These are phyloP conservation scores for Trametes polyzona DNA, from an alignment of 1,284 basidiomycete species.

Conservation along the genomic window DNA sequence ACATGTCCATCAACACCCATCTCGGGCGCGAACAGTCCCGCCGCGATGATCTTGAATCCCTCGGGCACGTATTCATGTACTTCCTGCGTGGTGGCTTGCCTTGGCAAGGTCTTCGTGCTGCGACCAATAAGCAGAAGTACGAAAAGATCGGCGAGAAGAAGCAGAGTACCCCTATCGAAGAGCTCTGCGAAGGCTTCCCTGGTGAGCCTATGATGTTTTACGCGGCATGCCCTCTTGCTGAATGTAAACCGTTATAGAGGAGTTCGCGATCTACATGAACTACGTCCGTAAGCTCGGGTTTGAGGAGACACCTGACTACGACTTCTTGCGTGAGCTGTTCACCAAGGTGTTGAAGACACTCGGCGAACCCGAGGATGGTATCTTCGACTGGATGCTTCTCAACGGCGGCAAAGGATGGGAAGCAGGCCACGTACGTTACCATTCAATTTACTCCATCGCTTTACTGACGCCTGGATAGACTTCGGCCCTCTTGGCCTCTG, in stretches of 20 bases:
- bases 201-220: conserved; percentile 53
- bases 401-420: conserved; percentile 91
- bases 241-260: conserved; percentile 62
- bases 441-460: background rate
- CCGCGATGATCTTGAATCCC: conserved; percentile 91
- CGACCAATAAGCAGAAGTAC: conserved; percentile 98
- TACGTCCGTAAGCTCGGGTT: conserved; percentile 96
- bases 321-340: conserved; percentile 95
- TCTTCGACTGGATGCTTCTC: conserved; percentile 97
- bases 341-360: conserved; percentile 89
- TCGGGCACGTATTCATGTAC: conserved; percentile 99
- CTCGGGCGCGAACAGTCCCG: conserved; percentile 90
- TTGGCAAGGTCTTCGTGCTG: conserved; percentile 95
- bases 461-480: conserved; percentile 37
- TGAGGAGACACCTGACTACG: conserved; percentile 96
- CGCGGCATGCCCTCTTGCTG: background rate
- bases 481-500: conserved; percentile 51
- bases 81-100: conserved; percentile 92
- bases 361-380: conserved; percentile 89
- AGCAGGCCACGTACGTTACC: conserved; percentile 60
- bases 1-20: conserved; percentile 99
- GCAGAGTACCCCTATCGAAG: conserved; percentile 90
- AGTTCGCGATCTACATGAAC: conserved; percentile 97
- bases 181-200: conserved; percentile 96
- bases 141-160: conserved; percentile 99